These are phyloP conservation scores for Penicillium freii DNA, from an alignment of 2,329 filamentous ascomycete genomes.

Conservation along the genomic window DNA sequence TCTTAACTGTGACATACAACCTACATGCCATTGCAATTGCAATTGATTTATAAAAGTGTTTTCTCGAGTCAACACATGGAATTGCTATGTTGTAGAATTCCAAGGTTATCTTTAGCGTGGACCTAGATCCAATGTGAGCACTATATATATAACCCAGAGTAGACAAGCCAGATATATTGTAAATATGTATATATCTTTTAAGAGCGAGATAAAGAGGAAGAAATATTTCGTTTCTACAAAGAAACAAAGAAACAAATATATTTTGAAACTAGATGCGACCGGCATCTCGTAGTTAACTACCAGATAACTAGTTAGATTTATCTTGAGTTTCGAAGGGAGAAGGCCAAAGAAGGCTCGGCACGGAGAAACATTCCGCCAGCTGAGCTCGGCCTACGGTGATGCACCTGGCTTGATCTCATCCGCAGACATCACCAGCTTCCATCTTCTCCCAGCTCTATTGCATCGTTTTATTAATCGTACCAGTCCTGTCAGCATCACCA, in stretches of 20 bases:
- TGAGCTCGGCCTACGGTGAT: constrained; percentile 31
- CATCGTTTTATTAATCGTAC: constrained; percentile 2
- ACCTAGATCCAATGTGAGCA: neutral
- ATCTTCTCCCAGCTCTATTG: constrained; percentile 7
- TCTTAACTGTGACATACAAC: no score
- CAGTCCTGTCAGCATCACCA: constrained; percentile 1
- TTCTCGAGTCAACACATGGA: neutral
- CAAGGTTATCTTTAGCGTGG: neutral
- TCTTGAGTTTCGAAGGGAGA: neutral
- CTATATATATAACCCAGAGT: neutral
- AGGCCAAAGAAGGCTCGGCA: constrained; percentile 8
- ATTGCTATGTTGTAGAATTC: neutral
- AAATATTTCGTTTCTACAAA: neutral
- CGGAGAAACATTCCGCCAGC: constrained; percentile 38
- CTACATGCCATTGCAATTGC: neutral
- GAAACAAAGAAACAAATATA: neutral
- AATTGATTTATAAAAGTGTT: neutral
- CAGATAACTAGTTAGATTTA: neutral
- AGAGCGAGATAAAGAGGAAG: neutral
- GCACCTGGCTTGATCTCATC: constrained; percentile 21
- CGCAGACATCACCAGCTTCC: constrained; percentile 18
- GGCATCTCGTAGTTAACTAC: neutral
- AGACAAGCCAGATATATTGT: neutral
- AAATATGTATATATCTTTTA: neutral
- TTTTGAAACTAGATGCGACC: neutral